phyloP scores from a whole-genome alignment of 2,329 filamentous ascomycete genomes.

The Akanthomyces uredinophilus region DNA sequence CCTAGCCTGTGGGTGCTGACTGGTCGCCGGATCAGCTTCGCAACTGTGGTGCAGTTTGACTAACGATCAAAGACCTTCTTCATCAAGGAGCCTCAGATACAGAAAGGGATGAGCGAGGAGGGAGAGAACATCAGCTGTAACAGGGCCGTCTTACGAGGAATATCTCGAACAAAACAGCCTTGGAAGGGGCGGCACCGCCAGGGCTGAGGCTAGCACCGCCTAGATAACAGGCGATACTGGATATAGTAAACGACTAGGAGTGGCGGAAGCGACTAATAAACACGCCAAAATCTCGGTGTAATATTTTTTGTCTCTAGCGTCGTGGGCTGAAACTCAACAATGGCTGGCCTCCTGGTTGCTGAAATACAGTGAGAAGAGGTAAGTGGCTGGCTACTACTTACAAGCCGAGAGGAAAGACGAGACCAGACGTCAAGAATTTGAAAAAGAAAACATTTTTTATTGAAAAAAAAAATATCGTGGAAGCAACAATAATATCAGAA shows the following conservation, averaged over 20 bases:
- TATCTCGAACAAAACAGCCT: background rate
- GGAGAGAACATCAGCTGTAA: background rate
- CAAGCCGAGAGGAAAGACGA: too few species aligned
- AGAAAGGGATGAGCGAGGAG: background rate
- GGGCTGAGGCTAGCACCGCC: background rate
- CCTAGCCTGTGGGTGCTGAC: background rate
- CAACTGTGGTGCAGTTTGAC: background rate
- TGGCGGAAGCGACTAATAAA: background rate
- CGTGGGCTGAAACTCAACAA: background rate
- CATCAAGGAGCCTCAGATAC: background rate
- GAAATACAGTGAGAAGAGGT: too few species aligned
- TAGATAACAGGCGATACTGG: background rate
- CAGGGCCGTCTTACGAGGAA: too few species aligned
- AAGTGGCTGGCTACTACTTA: too few species aligned
- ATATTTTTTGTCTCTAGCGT: background rate
- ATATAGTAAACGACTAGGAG: slow-evolving; percentile 2
- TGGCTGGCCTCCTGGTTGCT: background rate
- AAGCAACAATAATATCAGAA: too few species aligned
- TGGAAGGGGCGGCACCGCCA: background rate
- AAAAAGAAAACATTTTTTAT: too few species aligned
- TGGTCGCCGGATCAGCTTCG: background rate
- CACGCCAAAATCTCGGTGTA: background rate
- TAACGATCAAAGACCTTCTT: background rate
- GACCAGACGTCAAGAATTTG: too few species aligned
- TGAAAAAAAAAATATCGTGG: too few species aligned